phyloP scores from a whole-genome alignment of 305 asterid species.

The Andrographis paniculata region DNA sequence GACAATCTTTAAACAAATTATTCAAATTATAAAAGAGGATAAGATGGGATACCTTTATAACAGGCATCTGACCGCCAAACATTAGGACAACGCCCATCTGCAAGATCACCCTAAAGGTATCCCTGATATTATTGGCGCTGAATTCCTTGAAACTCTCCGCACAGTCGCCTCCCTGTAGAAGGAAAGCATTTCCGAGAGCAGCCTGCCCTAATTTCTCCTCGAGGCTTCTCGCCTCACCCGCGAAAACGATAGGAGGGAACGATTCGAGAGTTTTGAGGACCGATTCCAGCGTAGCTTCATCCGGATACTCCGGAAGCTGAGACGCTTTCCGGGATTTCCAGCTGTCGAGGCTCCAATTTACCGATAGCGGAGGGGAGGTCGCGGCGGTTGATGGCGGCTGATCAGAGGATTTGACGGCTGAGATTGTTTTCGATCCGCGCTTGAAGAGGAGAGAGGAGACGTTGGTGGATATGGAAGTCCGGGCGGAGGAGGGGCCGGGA shows the following conservation, averaged over 20 bases:
- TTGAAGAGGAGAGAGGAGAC: conserved; percentile 16
- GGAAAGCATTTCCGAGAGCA: conserved; percentile 36
- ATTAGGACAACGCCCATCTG: conserved; percentile 44
- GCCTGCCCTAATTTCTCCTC: conserved; percentile 40
- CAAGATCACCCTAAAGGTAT: conserved; percentile 34
- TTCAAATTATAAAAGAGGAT: neutral
- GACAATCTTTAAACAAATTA: neutral
- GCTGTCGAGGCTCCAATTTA: conserved; percentile 32
- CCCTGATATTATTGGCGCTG: conserved; percentile 40
- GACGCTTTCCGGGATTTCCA: conserved; percentile 36
- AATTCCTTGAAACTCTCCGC: conserved; percentile 47
- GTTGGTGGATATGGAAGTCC: conserved; percentile 19
- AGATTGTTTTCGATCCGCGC: conserved; percentile 22
- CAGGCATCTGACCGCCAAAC: conserved; percentile 47
- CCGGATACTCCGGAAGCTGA: conserved; percentile 42
- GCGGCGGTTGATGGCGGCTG: conserved; percentile 21
- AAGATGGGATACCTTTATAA: conserved; percentile 28
- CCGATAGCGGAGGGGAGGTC: conserved; percentile 16
- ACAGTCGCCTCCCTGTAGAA: conserved; percentile 45
- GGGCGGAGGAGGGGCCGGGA: conserved; percentile 16
- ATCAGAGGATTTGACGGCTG: conserved; percentile 35
- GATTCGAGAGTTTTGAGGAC: conserved; percentile 34
- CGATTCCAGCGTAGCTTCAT: conserved; percentile 24
- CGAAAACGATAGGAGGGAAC: conserved; percentile 42
- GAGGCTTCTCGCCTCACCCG: conserved; percentile 45